Evolutionary conservation across 2,329 filamentous ascomycete species (phyloP).

Genomic region (Colletotrichum eleusines): DNA sequence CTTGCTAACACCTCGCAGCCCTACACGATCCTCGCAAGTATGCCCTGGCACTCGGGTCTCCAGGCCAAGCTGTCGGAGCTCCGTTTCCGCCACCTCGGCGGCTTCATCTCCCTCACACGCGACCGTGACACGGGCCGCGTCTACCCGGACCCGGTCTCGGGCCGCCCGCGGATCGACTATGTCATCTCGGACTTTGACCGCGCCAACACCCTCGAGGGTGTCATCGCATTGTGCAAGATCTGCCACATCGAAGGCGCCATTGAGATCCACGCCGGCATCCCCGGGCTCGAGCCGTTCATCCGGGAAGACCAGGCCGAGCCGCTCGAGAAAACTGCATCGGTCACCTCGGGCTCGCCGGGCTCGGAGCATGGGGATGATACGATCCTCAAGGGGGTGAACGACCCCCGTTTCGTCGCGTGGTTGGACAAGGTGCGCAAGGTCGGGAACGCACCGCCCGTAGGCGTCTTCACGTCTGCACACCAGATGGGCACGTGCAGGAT

Average conservation of each 20-base stretch:
- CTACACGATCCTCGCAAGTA: slow-evolving; percentile 69
- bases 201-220: slow-evolving; percentile 76
- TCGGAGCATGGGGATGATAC: slow-evolving; percentile 25
- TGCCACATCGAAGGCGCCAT: slow-evolving; percentile 81
- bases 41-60: slow-evolving; percentile 76
- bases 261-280: slow-evolving; percentile 79
- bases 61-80: slow-evolving; percentile 79
- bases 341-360: not conserved
- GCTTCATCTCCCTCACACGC: slow-evolving; percentile 79
- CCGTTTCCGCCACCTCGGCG: slow-evolving; percentile 76
- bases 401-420: slow-evolving; percentile 73
- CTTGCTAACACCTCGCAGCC: slow-evolving; percentile 62
- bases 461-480: slow-evolving; percentile 77
- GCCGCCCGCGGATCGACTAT: slow-evolving; percentile 77
- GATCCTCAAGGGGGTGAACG: slow-evolving; percentile 57
- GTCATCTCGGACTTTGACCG: slow-evolving; percentile 78
- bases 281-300: slow-evolving; percentile 73
- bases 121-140: slow-evolving; percentile 83
- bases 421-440: slow-evolving; percentile 61
- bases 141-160: slow-evolving; percentile 76
- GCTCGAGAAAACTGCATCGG: slow-evolving; percentile 35
- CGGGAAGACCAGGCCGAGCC: slow-evolving; percentile 46
- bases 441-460: slow-evolving; percentile 63
- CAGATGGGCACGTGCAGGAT: slow-evolving; percentile 86
- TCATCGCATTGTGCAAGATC: slow-evolving; percentile 80